Base-by-base conservation (phyloP, 116 monocot genomes). In the Phalaenopsis hybrid region DNA sequence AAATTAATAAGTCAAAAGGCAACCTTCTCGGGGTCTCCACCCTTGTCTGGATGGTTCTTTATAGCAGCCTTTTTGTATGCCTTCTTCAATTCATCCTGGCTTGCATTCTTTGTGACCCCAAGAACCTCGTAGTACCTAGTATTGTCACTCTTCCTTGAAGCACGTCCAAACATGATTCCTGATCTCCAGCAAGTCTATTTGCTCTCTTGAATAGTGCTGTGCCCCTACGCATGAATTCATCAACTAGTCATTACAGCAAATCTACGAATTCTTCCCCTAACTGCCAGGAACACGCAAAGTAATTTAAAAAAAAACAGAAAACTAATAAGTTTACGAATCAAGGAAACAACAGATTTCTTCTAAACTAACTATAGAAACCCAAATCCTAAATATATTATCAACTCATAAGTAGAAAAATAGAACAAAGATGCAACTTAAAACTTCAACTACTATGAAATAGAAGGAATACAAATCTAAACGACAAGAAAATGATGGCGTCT, bases 1-100 rank as follows among this genome's bases (percentile, higher is more conserved):
- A 46, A 46, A 18, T 4, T 41, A 81, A 75, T 8, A n/a, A 84
- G 74, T 18, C 46, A 81, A 74, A 6, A 2, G n/a, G 41, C 79
- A 67, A 96, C 96, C 96, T 96, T 93, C 81, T 96, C 96, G 17
- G 94, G 92, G 77, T 96, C 92, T 1, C 96, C 96, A 50, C 94
- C 96, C 84, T 96, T 96, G 77, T 96, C 96, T 12, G 96, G 96
- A 75, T 96, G 96, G 79, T 92, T 92, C 88, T 94, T 96, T 15
- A 96, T 87, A 6, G 96, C 94, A 51, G 92, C 92, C 48, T 89
- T 88, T 83, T 75, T 86, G 79, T 94, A 96, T n/a, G 96, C 91
- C 82, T 88, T 96, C 86, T 96, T 96, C 59, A 94, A 85, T 82
- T 96, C 96, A 81, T 96, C 94, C 65, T 84, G 88, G 49, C 80